Evolutionary conservation across 371 early-diverging fungal species (phyloP).

Genomic region (Zopfochytrium polystomum): DNA sequence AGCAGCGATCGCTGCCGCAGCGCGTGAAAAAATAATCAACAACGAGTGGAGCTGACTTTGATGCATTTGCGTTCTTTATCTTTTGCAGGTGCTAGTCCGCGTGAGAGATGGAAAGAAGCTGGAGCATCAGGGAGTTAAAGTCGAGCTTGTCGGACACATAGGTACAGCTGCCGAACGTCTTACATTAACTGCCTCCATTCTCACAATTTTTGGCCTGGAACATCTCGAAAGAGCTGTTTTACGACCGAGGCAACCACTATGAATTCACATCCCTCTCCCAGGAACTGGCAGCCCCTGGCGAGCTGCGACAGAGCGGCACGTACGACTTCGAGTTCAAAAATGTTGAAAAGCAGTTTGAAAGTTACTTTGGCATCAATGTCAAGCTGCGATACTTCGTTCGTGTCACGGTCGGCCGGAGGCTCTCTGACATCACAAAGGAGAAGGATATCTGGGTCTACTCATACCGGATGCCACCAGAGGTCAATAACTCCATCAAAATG

Average conservation of each 20-base stretch:
- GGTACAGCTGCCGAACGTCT: conserved; percentile 51
- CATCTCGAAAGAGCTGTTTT: conserved; percentile 72
- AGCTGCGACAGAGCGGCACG: conserved; percentile 67
- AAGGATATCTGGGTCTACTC: conserved; percentile 87
- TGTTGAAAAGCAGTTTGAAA: conserved; percentile 89
- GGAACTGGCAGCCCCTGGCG: conserved; percentile 86
- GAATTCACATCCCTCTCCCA: conserved; percentile 87
- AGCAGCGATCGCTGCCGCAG: background rate
- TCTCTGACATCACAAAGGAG: conserved; percentile 67
- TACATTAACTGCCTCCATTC: background rate
- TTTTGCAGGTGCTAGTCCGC: conserved; percentile 75
- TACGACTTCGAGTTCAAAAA: conserved; percentile 89
- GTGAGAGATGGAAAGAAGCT: conserved; percentile 86
- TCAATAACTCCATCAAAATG: conserved; percentile 88
- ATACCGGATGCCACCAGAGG: conserved; percentile 79
- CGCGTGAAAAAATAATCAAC: no score
- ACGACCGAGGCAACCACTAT: conserved; percentile 91
- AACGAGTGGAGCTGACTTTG: background rate
- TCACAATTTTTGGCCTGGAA: background rate
- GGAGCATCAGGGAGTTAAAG: conserved; percentile 96
- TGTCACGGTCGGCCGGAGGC: conserved; percentile 74
- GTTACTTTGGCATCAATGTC: conserved; percentile 87
- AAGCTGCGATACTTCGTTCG: conserved; percentile 84
- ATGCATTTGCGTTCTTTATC: background rate
- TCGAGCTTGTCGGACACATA: conserved; percentile 94